Evolutionary conservation across 306 rosid genomes (phyloP).

Genomic region (Calophaca sinica): DNA sequence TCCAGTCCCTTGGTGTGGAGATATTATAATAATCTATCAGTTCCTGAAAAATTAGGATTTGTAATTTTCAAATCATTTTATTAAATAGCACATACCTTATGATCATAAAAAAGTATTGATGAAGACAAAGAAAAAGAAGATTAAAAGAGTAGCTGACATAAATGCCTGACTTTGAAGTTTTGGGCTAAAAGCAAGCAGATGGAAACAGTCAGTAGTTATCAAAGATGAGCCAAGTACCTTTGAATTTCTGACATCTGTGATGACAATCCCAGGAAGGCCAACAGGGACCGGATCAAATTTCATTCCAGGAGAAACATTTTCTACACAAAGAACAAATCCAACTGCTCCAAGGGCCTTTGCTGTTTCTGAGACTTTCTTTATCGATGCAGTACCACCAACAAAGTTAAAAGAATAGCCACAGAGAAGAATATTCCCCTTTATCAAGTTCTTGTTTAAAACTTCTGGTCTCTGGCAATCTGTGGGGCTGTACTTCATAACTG

Average conservation of each 20-base stretch:
- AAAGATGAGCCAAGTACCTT: constrained; percentile 63
- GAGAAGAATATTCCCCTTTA: constrained; percentile 92
- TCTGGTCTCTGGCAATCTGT: constrained; percentile 96
- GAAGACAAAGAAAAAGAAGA: constrained; percentile 16
- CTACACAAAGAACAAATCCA: constrained; percentile 98
- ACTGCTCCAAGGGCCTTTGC: constrained; percentile 93
- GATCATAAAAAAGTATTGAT: constrained; percentile 38
- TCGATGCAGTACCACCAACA: constrained; percentile 83
- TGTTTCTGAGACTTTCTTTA: constrained; percentile 90
- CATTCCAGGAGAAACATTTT: constrained; percentile 86
- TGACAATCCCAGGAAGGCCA: constrained; percentile 87
- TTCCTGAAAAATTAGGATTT: constrained; percentile 63
- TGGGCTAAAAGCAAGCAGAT: background rate
- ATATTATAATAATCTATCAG: constrained; percentile 87
- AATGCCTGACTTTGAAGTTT: constrained; percentile 1
- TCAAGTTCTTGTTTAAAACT: constrained; percentile 80
- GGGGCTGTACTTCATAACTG: constrained; percentile 78
- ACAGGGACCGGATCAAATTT: constrained; percentile 96
- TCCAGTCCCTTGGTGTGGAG: constrained; percentile 95
- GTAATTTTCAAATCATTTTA: constrained; percentile 42
- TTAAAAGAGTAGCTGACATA: constrained; percentile 25
- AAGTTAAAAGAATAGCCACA: constrained; percentile 99
- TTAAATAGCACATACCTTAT: constrained; percentile 12
- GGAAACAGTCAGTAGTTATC: constrained; percentile 20
- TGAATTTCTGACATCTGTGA: constrained; percentile 81